Base-by-base conservation (phyloP, 306 rosid genomes). In the Vicia villosa region DNA sequence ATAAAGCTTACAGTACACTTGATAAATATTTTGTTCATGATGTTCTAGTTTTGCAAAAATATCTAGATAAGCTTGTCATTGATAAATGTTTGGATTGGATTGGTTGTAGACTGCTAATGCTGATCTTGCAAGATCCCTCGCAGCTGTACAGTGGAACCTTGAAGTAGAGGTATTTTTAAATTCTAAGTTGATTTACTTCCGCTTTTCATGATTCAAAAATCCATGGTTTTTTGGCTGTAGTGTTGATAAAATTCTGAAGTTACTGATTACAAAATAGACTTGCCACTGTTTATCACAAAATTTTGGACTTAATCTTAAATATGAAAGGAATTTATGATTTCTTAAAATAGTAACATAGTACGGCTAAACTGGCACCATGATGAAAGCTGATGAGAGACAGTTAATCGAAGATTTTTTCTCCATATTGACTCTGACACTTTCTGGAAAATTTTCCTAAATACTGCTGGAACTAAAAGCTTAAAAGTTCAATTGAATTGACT, bases 81-180 rank as follows among this genome's bases (percentile, higher is more conserved):
- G 72, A 88, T 76, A 63, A 77, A 59, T 66, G 65, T 90, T 41
- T 80, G 76, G 59, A 63, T 28, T 22, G n/a, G n/a, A n/a, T n/a
- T 87, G 81, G 56, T 81, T 86, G 86, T 96, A 91, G 99, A 83
- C 95, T 57, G 78, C 72, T 69, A 94, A 91, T 87, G 97, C 96
- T 69, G 97, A 94, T 60, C 96, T 94, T 72, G 95, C 99, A 65
- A 88, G 87, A 84, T 83, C 95, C 72, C 88, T 94, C 6, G 96
- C 97, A 47, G 70, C 87, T 6, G 85, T 81, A 59, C 99, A 94
- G 84, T 83, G 95, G 91, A 94, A 83, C 84, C 92, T 91, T 72
- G 95, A 91, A 81, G 75, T 82, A 45, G 92, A 91, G 99, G 99
- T 91, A 89, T 63, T 82, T 77, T 78, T 51, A 73, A 69, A 73